Percentiles rank a stretch among this genome's conserved stretches.
phyloP scores from a whole-genome alignment of 345 rosid species.

The Heritiera littoralis region DNA sequence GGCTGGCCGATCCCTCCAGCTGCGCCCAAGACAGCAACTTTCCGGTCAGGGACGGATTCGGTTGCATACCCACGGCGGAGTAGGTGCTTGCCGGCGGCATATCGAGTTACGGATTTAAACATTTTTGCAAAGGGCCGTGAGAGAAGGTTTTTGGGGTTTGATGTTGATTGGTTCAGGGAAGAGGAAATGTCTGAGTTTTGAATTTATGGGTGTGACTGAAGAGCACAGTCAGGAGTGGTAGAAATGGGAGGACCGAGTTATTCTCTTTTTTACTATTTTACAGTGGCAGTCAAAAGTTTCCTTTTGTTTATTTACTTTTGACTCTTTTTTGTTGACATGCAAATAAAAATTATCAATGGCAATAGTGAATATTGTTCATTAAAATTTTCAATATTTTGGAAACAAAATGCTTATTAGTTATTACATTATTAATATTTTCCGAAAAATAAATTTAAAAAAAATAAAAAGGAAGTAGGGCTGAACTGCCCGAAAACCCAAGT shows the following conservation, averaged over 20 bases:
- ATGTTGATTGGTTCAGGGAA: not conserved
- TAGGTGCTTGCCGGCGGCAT: constrained; percentile 40
- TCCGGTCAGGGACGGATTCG: constrained; percentile 61
- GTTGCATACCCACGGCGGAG: constrained; percentile 59
- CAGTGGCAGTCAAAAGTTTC: not conserved
- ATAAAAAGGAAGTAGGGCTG: too few species aligned
- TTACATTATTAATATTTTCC: too few species aligned
- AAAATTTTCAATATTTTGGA: too few species aligned
- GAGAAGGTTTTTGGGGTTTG: not conserved
- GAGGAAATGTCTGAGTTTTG: not conserved
- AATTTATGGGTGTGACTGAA: not conserved
- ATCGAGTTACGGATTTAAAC: constrained; percentile 52
- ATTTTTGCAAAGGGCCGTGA: constrained; percentile 14
- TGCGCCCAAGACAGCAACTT: constrained; percentile 80
- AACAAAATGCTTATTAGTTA: too few species aligned
- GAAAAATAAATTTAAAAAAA: too few species aligned
- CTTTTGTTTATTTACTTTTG: not conserved
- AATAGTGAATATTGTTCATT: too few species aligned
- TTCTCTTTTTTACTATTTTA: not conserved
- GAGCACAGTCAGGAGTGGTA: not conserved
- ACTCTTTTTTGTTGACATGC: too few species aligned
- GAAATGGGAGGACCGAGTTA: not conserved
- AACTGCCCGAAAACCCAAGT: too few species aligned
- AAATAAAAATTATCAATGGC: too few species aligned
- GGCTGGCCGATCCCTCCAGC: constrained; percentile 91